Percentiles rank a stretch among this genome's conserved stretches.
These are phyloP conservation scores for Beauveria varroae DNA, from an alignment of 2,329 filamentous ascomycete genomes.

Conservation along the genomic window DNA sequence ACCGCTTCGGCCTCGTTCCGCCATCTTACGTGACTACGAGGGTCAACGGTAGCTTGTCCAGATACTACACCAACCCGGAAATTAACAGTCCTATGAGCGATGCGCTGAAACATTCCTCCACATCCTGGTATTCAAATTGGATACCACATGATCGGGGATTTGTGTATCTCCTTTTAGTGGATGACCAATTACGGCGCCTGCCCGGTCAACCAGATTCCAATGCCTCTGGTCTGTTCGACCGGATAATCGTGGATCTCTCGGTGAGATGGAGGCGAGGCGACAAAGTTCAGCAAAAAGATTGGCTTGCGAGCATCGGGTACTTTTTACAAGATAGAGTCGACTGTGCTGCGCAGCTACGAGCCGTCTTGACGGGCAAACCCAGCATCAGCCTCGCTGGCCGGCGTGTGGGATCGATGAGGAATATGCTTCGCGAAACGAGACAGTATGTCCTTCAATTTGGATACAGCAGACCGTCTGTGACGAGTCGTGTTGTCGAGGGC, in stretches of 20 bases:
- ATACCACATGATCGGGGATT: slow-evolving; percentile 9
- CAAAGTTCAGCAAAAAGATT: slow-evolving; percentile 4
- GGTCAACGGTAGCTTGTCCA: slow-evolving; percentile 10
- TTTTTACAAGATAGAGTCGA: not conserved
- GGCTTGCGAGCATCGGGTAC: not conserved
- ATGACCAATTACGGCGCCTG: slow-evolving; percentile 5
- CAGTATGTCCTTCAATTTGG: slow-evolving; percentile 2
- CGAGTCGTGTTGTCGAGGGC: not conserved
- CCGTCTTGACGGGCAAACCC: not conserved
- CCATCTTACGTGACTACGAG: slow-evolving; percentile 9
- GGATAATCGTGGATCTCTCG: not conserved
- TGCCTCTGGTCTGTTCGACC: slow-evolving; percentile 1
- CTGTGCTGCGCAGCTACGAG: not conserved
- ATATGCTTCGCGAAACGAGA: slow-evolving; percentile 8
- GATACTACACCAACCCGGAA: slow-evolving; percentile 13
- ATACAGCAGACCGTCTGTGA: not conserved
- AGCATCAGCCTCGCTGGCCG: slow-evolving; percentile 5
- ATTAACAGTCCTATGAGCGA: slow-evolving; percentile 8
- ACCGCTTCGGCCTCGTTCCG: slow-evolving; percentile 12
- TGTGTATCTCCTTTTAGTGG: slow-evolving; percentile 5
- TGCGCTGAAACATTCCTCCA: slow-evolving; percentile 10
- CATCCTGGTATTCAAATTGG: slow-evolving; percentile 13
- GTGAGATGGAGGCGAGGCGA: not conserved
- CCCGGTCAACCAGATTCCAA: not conserved
- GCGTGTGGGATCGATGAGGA: slow-evolving; percentile 6